Evolutionary conservation across 305 asterid genomes (phyloP).

Genomic region (Fraxinus sp.): DNA sequence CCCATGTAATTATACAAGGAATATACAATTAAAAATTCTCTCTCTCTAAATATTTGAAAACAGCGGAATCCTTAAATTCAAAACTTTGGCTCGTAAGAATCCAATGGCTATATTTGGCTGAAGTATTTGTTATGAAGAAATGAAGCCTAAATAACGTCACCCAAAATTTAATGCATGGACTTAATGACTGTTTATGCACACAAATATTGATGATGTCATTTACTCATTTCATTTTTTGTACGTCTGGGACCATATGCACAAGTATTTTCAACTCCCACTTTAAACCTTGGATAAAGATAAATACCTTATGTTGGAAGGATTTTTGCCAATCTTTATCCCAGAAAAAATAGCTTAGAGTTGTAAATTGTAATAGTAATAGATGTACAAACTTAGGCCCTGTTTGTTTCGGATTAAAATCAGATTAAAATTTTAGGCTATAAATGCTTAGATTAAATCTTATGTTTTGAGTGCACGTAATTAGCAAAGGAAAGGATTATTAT

Average conservation of each 20-base stretch:
- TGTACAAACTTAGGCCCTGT: neutral
- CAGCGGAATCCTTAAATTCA: neutral
- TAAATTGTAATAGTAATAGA: neutral
- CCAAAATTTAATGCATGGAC: neutral
- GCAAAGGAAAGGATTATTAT: neutral
- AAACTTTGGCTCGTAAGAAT: neutral
- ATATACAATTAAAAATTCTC: neutral
- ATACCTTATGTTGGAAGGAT: neutral
- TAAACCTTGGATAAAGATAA: neutral
- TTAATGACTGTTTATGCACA: neutral
- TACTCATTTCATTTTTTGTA: neutral
- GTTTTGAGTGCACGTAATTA: neutral
- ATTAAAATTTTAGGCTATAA: neutral
- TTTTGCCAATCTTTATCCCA: neutral
- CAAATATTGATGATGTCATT: neutral
- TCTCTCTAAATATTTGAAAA: neutral
- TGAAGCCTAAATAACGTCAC: neutral
- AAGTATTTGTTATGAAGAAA: neutral
- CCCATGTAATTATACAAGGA: neutral
- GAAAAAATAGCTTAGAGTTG: neutral
- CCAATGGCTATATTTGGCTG: neutral
- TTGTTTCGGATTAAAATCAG: too few relatives aligned
- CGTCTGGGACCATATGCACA: neutral
- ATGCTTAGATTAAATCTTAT: neutral
- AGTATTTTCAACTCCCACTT: neutral